Base-by-base conservation (phyloP, 805 yeast species). In the Candida khao-thaluensis region DNA sequence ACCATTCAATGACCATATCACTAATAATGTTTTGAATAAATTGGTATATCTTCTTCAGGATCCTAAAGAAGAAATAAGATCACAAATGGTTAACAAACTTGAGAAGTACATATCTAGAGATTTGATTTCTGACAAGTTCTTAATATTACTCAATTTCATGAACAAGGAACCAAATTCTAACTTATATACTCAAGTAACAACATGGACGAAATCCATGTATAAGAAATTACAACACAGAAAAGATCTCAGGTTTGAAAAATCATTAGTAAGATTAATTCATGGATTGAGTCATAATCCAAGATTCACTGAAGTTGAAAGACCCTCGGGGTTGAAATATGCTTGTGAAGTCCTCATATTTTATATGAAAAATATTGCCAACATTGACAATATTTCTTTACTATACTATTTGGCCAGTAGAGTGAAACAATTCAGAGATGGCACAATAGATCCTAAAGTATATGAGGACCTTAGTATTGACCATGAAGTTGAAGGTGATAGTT, bases 331-430 rank as follows among this genome's bases (percentile, higher is more conserved):
- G n/a, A 30, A 38, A 17, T 40, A 28, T 51, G 80, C 84, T 0
- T 52, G 78, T 38, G 79, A 78, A 32, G 83, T 81, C 47, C 58
- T 88, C 21, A 49, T 76, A 1, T 83, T 77, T 56, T 83, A 71
- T 43, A 56, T 87, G 36, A 81, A 74, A 27, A 54, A 75, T 3
- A 72, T 87, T 32, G 81, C 82, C 0, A 77, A 71, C 2, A 72
- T 74, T 31, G 82, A 81, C 21, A 90, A 88, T 50, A 66, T 85
- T 24, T 82, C 91, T 5, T 57, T 87, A 42, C 57, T 89, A 5
- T 88, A 78, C 54, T 88, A 89, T 56, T 64, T 86, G 35, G 79
- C 93, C 0, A 84, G 84, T 42, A 71, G 95, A 38, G 74, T 87
- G 14, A 88, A 87, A 54, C 95, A 86, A 56, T 84, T 81, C 50